A percentile compares a stretch with the other conserved stretches of the same genome.
These are phyloP conservation scores for Aspergillus incahuasiensis DNA, from an alignment of 495 filamentous ascomycete genomes.

Conservation along the genomic window DNA sequence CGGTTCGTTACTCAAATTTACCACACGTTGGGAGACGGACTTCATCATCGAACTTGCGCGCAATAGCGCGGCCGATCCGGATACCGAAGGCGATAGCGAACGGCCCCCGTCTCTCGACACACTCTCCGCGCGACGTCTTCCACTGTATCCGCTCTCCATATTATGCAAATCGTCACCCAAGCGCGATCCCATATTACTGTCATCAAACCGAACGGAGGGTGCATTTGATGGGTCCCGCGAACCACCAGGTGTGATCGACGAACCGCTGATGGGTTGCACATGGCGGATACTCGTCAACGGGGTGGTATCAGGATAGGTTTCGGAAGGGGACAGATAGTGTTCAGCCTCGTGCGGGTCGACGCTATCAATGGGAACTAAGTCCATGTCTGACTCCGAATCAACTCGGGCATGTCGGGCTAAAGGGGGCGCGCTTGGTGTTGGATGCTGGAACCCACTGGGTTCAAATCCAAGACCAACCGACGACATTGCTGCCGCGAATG, in stretches of 20 bases:
- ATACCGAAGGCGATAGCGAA: slow-evolving; percentile 63
- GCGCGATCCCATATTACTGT: slow-evolving; percentile 36
- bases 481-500: slow-evolving; percentile 57
- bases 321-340: slow-evolving; percentile 46
- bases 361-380: slow-evolving; percentile 27
- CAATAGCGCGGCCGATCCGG: slow-evolving; percentile 61
- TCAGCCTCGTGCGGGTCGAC: slow-evolving; percentile 32
- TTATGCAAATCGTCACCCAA: slow-evolving; percentile 66
- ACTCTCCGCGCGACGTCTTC: slow-evolving; percentile 42
- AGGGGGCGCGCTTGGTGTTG: slow-evolving; percentile 21
- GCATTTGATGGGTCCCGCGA: slow-evolving; percentile 55
- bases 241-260: slow-evolving; percentile 38
- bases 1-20: slow-evolving; percentile 90
- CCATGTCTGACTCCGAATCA: slow-evolving; percentile 29
- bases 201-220: slow-evolving; percentile 50
- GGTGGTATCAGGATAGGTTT: slow-evolving; percentile 60
- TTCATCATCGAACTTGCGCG: slow-evolving; percentile 89
- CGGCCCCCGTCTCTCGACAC: slow-evolving; percentile 51
- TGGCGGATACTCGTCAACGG: slow-evolving; percentile 58
- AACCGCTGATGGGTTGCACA: slow-evolving; percentile 65
- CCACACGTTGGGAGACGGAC: slow-evolving; percentile 95
- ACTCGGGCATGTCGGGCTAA: slow-evolving; percentile 20
- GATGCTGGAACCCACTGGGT: slow-evolving; percentile 30
- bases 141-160: slow-evolving; percentile 49
- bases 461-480: slow-evolving; percentile 56